Evolutionary conservation across 2,329 filamentous ascomycete genomes (phyloP).

Genomic region (Nigrospora osmanthi): DNA sequence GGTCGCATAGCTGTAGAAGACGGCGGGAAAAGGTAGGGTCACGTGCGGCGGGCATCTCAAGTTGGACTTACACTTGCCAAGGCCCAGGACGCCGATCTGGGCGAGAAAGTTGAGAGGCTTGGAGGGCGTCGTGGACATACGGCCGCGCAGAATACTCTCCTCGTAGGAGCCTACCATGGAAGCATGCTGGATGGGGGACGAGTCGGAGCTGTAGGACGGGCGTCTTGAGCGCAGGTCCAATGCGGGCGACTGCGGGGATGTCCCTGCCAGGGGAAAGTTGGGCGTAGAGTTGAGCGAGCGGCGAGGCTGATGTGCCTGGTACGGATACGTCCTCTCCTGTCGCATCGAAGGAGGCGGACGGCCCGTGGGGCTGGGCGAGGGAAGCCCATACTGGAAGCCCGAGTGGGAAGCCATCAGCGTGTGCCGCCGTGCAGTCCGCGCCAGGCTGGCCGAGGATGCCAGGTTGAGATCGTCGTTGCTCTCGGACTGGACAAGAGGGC

Average conservation of each 20-base stretch:
- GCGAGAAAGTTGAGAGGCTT: slow-evolving; percentile 88
- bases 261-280: slow-evolving; percentile 28
- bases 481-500: slow-evolving; percentile 81
- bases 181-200: slow-evolving; percentile 74
- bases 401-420: slow-evolving; percentile 60
- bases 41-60: slow-evolving; percentile 85
- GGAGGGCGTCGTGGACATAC: slow-evolving; percentile 95
- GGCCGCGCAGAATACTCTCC: slow-evolving; percentile 86
- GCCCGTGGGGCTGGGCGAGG: slow-evolving; percentile 23
- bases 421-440: slow-evolving; percentile 49
- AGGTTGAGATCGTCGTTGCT: slow-evolving; percentile 74
- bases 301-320: slow-evolving; percentile 72
- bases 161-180: slow-evolving; percentile 98
- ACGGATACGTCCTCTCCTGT: slow-evolving; percentile 55
- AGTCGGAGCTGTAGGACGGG: slow-evolving; percentile 66
- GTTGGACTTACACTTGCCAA: slow-evolving; percentile 79
- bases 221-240: slow-evolving; percentile 45
- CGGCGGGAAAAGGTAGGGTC: slow-evolving; percentile 82
- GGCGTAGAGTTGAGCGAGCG: slow-evolving; percentile 62
- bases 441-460: slow-evolving; percentile 14
- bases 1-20: slow-evolving; percentile 87
- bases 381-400: slow-evolving; percentile 32
- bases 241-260: slow-evolving; percentile 42
- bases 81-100: slow-evolving; percentile 88
- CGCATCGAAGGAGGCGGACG: slow-evolving; percentile 34